Percentiles rank a stretch among this genome's conserved stretches.
These are phyloP conservation scores for Crithidia sp. DNA, from an alignment of 208 protist genomes.

Conservation along the genomic window DNA sequence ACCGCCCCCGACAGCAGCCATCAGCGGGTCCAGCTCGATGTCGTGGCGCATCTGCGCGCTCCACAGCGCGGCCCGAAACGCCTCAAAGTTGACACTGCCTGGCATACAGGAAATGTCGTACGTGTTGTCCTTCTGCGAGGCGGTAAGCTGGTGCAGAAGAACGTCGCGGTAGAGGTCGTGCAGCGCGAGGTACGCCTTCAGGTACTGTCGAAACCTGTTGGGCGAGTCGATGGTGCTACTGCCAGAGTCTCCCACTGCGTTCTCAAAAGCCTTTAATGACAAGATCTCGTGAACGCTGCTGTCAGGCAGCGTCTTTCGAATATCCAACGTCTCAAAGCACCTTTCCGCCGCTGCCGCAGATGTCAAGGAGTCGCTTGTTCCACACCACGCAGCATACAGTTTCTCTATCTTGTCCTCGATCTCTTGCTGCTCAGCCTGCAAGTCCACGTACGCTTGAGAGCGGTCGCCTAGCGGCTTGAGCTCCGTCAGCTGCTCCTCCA, in stretches of 20 bases:
- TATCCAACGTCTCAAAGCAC: conserved; percentile 36
- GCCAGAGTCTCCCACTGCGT: conserved; percentile 14
- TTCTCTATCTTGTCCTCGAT: conserved; percentile 29
- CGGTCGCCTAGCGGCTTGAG: conserved; percentile 21
- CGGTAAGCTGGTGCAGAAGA: conserved; percentile 19
- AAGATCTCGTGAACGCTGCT: conserved; percentile 40
- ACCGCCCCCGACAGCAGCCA: conserved; percentile 5
- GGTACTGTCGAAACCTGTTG: conserved; percentile 29
- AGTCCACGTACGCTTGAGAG: conserved; percentile 10
- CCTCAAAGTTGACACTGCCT: conserved; percentile 11
- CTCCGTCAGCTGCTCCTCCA: conserved; percentile 30
- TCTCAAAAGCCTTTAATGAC: conserved; percentile 35
- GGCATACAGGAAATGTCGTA: conserved; percentile 17
- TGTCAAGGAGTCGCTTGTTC: conserved; percentile 20
- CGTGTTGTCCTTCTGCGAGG: neutral
- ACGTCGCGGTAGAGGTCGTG: conserved; percentile 44
- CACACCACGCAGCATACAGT: conserved; percentile 34
- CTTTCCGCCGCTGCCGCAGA: conserved; percentile 23
- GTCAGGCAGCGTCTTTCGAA: conserved; percentile 35
- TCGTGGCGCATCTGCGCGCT: conserved; percentile 19
- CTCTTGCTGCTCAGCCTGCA: conserved; percentile 26
- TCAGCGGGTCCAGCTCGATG: conserved; percentile 23
- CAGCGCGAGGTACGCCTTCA: conserved; percentile 36
- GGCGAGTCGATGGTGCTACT: conserved; percentile 18
- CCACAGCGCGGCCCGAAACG: conserved; percentile 16